A percentile compares a stretch with the other conserved stretches of the same genome.
These are phyloP conservation scores for Halophytophthora batemanensis DNA, from an alignment of 352 stramenopile genomes.

Conservation along the genomic window DNA sequence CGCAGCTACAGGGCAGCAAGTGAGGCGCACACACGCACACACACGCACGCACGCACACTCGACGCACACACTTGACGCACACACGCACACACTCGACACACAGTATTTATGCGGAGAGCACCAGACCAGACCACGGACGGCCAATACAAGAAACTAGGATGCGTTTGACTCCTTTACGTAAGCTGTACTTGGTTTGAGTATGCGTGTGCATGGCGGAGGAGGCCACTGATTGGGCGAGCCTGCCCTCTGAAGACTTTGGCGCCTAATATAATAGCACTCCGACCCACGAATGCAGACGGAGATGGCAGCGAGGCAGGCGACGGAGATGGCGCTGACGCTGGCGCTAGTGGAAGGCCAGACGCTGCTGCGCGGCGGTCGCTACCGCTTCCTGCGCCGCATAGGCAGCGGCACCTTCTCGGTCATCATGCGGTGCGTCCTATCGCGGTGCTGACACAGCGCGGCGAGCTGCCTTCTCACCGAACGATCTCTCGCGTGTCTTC, in stretches of 20 bases:
- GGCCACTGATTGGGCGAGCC: no score
- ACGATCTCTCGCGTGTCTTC: background rate
- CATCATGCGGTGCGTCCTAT: conserved; percentile 60
- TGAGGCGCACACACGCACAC: conserved; percentile 9
- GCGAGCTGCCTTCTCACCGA: no score
- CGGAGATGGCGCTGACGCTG: no score
- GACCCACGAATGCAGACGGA: conserved; percentile 16
- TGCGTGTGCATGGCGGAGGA: background rate
- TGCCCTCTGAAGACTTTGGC: conserved; percentile 12
- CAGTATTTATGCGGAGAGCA: no score
- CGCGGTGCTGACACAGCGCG: no score
- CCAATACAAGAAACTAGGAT: no score
- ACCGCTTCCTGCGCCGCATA: conserved; percentile 70
- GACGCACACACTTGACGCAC: no score
- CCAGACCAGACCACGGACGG: no score
- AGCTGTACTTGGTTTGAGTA: background rate
- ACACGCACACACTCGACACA: no score
- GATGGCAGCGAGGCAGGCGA: conserved; percentile 7
- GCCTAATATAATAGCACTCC: no score
- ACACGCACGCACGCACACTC: no score
- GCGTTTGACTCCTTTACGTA: no score
- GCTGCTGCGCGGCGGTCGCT: conserved; percentile 55
- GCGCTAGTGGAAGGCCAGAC: conserved; percentile 68
- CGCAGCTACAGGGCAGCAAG: conserved; percentile 34
- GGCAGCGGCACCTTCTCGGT: conserved; percentile 66